Evolutionary conservation across 2,329 filamentous ascomycete species (phyloP).

Genomic region (Stagonosporopsis tanaceti): DNA sequence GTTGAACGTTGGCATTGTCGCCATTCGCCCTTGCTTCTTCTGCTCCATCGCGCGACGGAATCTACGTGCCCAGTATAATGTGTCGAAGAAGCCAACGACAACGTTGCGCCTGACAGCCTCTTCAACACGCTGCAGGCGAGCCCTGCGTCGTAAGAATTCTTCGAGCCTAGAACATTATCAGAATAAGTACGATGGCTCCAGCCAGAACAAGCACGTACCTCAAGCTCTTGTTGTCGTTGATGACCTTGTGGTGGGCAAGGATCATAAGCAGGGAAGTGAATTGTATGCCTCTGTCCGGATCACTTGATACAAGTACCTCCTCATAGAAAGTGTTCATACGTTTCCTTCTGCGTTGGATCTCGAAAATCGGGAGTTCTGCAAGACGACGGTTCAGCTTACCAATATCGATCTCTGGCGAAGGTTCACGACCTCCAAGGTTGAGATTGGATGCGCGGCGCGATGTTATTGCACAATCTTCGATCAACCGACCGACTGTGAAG

Average conservation of each 20-base stretch:
- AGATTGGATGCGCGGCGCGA: constrained; percentile 59
- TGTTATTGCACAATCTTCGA: constrained; percentile 80
- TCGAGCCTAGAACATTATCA: constrained; percentile 66
- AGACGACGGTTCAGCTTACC: constrained; percentile 77
- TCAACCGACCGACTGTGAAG: constrained; percentile 83
- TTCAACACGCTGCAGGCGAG: constrained; percentile 89
- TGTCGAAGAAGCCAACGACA: constrained; percentile 95
- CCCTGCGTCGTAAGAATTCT: constrained; percentile 89
- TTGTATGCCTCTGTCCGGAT: constrained; percentile 86
- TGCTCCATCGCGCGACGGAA: constrained; percentile 79
- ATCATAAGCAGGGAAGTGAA: constrained; percentile 96
- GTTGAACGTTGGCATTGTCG: constrained; percentile 76
- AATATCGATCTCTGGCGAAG: constrained; percentile 68
- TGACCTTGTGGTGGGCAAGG: constrained; percentile 97
- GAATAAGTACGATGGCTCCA: not conserved
- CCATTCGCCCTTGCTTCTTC: constrained; percentile 77
- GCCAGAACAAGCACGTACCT: constrained; percentile 59
- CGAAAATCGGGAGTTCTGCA: constrained; percentile 73
- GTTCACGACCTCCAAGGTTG: constrained; percentile 53
- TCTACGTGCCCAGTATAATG: constrained; percentile 82
- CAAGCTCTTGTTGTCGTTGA: constrained; percentile 95
- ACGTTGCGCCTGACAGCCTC: constrained; percentile 90
- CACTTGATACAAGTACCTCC: constrained; percentile 91
- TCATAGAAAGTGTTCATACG: constrained; percentile 96
- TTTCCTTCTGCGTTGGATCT: constrained; percentile 76